These are phyloP conservation scores for Aureobasidium sp. DNA, from an alignment of 2,329 filamentous ascomycete species.

Conservation along the genomic window DNA sequence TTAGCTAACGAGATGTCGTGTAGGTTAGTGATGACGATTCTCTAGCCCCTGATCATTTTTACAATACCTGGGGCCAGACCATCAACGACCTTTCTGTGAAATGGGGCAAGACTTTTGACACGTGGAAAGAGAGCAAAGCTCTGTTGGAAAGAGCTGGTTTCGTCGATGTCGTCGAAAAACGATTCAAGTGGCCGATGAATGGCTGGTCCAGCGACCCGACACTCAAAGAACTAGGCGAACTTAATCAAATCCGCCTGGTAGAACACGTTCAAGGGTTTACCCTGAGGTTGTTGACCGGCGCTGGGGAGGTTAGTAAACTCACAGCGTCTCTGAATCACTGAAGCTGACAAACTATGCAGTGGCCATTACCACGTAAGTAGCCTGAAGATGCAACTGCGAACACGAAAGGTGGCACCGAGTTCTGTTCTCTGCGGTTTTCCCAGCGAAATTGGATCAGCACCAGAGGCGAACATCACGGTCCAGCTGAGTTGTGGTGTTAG, in stretches of 20 bases:
- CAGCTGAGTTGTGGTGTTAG: neutral
- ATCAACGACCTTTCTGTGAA: neutral
- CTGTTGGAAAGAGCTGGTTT: conserved; percentile 33
- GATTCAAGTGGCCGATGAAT: conserved; percentile 36
- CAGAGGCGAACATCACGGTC: neutral
- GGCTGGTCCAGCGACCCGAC: conserved; percentile 22
- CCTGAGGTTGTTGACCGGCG: conserved; percentile 13
- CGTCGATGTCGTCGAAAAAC: conserved; percentile 37
- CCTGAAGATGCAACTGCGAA: neutral
- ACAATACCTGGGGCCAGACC: conserved; percentile 10
- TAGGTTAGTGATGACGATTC: conserved; percentile 29
- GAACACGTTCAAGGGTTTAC: conserved; percentile 12
- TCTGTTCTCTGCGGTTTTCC: neutral
- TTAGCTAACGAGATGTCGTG: neutral
- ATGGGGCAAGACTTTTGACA: conserved; percentile 15
- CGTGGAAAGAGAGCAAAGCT: conserved; percentile 19
- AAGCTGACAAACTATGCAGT: neutral
- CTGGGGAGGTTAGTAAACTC: neutral
- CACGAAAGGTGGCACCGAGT: neutral
- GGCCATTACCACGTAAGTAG: neutral
- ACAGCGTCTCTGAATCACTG: neutral
- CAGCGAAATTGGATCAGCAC: neutral
- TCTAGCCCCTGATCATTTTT: conserved; percentile 20
- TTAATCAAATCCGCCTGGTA: conserved; percentile 6
- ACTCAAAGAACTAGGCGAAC: conserved; percentile 1